Percentiles rank a stretch among this genome's conserved stretches.
These are phyloP conservation scores for Penicillium glabrum DNA, from an alignment of 2,329 filamentous ascomycete species.

Conservation along the genomic window DNA sequence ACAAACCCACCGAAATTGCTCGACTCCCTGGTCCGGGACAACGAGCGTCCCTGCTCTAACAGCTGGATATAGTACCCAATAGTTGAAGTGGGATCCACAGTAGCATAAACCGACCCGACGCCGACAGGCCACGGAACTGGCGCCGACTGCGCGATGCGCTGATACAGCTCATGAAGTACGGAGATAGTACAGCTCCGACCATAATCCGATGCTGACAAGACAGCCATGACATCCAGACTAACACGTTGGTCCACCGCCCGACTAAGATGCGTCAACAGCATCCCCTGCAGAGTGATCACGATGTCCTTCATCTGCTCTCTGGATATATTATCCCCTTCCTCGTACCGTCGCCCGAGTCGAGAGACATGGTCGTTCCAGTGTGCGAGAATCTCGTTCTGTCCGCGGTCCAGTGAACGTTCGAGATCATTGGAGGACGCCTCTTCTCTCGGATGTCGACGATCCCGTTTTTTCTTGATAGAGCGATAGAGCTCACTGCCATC, in stretches of 20 bases:
- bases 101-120: neutral
- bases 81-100: neutral
- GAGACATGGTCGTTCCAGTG: slow-evolving; percentile 36
- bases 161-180: slow-evolving; percentile 25
- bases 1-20: neutral
- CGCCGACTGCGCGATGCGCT: slow-evolving; percentile 20
- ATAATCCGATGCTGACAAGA: slow-evolving; percentile 38
- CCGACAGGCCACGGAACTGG: slow-evolving; percentile 8
- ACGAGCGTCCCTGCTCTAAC: neutral
- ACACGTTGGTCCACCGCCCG: slow-evolving; percentile 25
- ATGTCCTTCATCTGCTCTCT: slow-evolving; percentile 42
- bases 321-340: slow-evolving; percentile 37
- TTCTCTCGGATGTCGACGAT: slow-evolving; percentile 20
- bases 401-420: slow-evolving; percentile 36
- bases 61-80: slow-evolving; percentile 3
- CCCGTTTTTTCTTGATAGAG: slow-evolving; percentile 27
- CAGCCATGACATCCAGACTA: slow-evolving; percentile 29
- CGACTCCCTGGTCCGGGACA: neutral
- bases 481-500: slow-evolving; percentile 31
- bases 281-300: slow-evolving; percentile 37
- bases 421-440: slow-evolving; percentile 25
- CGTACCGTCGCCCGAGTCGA: slow-evolving; percentile 36
- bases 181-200: slow-evolving; percentile 36
- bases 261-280: slow-evolving; percentile 32
- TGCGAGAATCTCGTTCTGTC: slow-evolving; percentile 34